Evolutionary conservation across 495 filamentous ascomycete species (phyloP), one percentile per base, ranked within the genome.

Genomic region (Daldinia caldariorum): DNA sequence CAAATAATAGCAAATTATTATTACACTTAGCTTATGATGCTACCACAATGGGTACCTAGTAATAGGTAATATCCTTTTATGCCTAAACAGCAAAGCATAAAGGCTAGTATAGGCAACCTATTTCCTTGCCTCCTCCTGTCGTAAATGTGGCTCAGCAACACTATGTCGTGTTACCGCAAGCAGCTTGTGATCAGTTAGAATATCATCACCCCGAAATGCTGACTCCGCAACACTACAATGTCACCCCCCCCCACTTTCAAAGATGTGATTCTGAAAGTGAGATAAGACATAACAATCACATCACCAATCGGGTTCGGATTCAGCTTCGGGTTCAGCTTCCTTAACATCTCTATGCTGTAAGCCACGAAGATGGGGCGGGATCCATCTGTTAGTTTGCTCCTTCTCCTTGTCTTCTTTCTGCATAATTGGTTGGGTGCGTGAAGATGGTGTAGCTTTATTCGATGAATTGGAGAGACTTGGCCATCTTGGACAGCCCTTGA

Each of bases 321-420:
- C 12, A 10, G 0, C n/a, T 14, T 1, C 18, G 43, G 18, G 4
- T 4, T 47, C 20, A 47, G 9, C 9, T 22, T 13, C 29, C n/a
- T 8, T 2, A 5, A 32, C 22, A 16, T 32, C 22, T 32, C 4
- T 4, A 6, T 32, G 26, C 2, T 16, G 4, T 32, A 47, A 38
- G 5, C 61, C 47, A 22, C 73, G 75, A 35, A 61, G 20, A 20
- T 62, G 59, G 3, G 59, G 59, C 6, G 59, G 47, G 20, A 62
- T 14, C 32, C 26, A 39, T 20, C 10, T 4, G 0, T 13, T 22
- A 22, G 29, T 4, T 20, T 39, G 18, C 6, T 14, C 13, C 6
- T 22, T 31, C 1, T 38, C 10, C 13, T 39, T n/a, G 10, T 13
- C 4, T 3, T 38, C 39, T 16, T 41, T 20, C 29, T 50, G 34